Evolutionary conservation across 2,329 filamentous ascomycete genomes (phyloP), one percentile per base, ranked within the genome.

Genomic region (Penicillium nordicum): DNA sequence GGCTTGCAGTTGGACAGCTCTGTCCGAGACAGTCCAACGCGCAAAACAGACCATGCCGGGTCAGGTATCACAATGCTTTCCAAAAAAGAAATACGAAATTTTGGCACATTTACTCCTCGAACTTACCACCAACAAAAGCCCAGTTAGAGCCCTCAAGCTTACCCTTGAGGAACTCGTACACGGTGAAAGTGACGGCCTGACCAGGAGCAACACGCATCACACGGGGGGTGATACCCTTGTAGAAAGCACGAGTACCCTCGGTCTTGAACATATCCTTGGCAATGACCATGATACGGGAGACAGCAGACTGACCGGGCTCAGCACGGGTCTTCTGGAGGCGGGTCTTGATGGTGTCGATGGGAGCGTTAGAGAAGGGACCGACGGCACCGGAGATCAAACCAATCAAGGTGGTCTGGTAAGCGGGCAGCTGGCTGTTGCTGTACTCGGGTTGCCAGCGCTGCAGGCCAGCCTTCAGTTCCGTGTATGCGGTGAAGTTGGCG

Each of bases 311-410:
- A 16, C 93, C 92, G 5, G 86, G 83, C 75, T 89, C 83, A 4
- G 89, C 92, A 0, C 91, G 90, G 50, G 87, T 94, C 78, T 91
- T 94, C 75, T 99, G 94, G 73, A 99, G 78, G 49, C 94, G 82
- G 41, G 94, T 99, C 86, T 99, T 99, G 80, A 99, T 97, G 38
- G 94, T 99, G 72, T 99, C 94, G 72, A 99, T 97, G 23, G 94
- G 94, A 29, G 95, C 94, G 72, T 99, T 99, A 67, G 89, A 94
- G 70, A 99, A 84, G 5, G 94, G 94, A 1, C 94, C 94, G 84
- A 99, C 95, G 59, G 94, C 94, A 65, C 94, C 94, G 52, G 86
- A 90, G 27, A 99, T 87, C 53, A 99, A 82, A 34, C 92, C 94
- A 65, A 97, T 96, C 7, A 93, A 49, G 6, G 91, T 92, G 2